These are phyloP conservation scores for Reutealis trisperma DNA, from an alignment of 345 rosid genomes.

Conservation along the genomic window DNA sequence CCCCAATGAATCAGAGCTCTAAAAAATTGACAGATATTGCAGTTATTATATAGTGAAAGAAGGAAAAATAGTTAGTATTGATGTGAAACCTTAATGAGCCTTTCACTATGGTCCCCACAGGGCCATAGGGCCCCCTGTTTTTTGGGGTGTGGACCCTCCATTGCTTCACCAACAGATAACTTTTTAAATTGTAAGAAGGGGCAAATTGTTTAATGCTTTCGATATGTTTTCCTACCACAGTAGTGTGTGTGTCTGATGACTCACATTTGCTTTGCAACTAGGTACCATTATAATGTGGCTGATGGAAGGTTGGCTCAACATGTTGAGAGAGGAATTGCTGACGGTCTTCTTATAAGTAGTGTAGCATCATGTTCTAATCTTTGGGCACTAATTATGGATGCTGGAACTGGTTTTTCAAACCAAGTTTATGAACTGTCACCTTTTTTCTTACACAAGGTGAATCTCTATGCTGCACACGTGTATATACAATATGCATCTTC, in stretches of 20 bases:
- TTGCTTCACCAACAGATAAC: background rate
- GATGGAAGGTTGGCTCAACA: slow-evolving; percentile 39
- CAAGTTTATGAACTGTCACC: slow-evolving; percentile 36
- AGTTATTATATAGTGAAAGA: background rate
- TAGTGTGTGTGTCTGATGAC: background rate
- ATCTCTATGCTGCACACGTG: background rate
- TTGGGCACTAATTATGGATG: slow-evolving; percentile 42
- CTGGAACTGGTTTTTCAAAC: slow-evolving; percentile 34
- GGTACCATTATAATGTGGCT: slow-evolving; percentile 41
- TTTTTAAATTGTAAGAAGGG: background rate
- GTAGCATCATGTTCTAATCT: slow-evolving; percentile 39
- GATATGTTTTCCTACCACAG: background rate
- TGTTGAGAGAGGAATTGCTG: slow-evolving; percentile 37
- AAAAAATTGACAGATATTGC: background rate
- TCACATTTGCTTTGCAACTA: slow-evolving; percentile 1
- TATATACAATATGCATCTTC: background rate
- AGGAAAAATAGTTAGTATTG: background rate
- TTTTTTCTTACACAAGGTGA: slow-evolving; percentile 38
- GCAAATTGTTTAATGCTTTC: background rate
- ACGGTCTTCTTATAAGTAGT: slow-evolving; percentile 36
- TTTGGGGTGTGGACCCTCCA: background rate
- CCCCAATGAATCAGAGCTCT: background rate
- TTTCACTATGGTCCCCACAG: background rate
- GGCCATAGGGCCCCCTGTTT: background rate
- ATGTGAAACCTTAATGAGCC: background rate